phyloP scores from a whole-genome alignment of 805 yeast species.

The Candida pseudoglaebosa region DNA sequence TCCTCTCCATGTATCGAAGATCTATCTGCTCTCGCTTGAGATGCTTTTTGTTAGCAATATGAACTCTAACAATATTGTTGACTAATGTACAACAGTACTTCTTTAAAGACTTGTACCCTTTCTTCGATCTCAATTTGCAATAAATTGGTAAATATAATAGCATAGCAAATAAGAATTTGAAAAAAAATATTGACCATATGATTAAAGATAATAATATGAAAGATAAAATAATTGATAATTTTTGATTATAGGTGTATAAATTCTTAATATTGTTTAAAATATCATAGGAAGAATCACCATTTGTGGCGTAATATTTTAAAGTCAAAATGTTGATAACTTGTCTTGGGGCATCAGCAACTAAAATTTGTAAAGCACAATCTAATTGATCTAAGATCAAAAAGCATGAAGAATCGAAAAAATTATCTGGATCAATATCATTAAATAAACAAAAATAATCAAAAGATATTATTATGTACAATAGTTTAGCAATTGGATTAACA shows the following conservation, averaged over 20 bases:
- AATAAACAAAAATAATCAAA: conserved; percentile 72
- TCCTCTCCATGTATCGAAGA: neutral
- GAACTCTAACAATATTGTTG: conserved; percentile 49
- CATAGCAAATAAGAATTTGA: conserved; percentile 53
- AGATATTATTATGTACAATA: conserved; percentile 48
- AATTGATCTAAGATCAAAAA: conserved; percentile 62
- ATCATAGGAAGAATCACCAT: conserved; percentile 42
- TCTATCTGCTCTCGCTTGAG: neutral
- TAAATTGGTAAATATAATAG: conserved; percentile 47
- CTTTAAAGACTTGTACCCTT: conserved; percentile 44
- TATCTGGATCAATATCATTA: conserved; percentile 60
- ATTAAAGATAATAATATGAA: conserved; percentile 72
- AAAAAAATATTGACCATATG: conserved; percentile 68
- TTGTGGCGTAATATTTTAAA: conserved; percentile 46
- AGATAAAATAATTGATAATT: conserved; percentile 68
- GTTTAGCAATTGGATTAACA: conserved; percentile 60
- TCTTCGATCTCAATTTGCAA: conserved; percentile 29
- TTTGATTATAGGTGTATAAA: conserved; percentile 58
- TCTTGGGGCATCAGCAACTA: conserved; percentile 82
- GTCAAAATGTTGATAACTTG: conserved; percentile 82
- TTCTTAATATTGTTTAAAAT: conserved; percentile 44
- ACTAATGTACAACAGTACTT: conserved; percentile 60
- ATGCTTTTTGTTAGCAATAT: neutral
- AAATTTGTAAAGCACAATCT: conserved; percentile 55
- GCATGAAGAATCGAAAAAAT: conserved; percentile 62